Percentiles rank a stretch among this genome's conserved stretches.
Evolutionary conservation across 805 yeast species (phyloP).

Genomic region (Candida railenensis): DNA sequence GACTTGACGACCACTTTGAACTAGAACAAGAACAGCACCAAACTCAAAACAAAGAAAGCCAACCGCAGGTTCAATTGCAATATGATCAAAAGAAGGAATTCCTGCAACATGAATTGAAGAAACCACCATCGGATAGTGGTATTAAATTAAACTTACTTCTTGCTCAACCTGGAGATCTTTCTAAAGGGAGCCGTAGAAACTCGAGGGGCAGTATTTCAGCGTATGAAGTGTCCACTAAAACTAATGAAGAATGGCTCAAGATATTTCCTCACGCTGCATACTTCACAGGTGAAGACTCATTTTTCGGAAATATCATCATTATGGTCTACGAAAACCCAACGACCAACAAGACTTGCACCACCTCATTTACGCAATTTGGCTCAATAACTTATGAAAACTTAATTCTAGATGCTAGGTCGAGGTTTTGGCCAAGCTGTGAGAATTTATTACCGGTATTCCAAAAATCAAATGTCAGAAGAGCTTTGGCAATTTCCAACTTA

Average conservation of each 20-base stretch:
- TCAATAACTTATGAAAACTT: constrained; percentile 56
- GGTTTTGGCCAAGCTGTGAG: constrained; percentile 77
- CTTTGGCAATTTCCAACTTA: constrained; percentile 72
- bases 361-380: constrained; percentile 66
- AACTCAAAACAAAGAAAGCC: not conserved
- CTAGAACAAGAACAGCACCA: not conserved
- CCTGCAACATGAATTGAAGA: not conserved
- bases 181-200: not conserved
- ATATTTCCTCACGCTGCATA: constrained; percentile 51
- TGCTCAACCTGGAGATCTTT: not conserved
- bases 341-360: constrained; percentile 48
- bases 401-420: constrained; percentile 57
- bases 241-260: constrained; percentile 35
- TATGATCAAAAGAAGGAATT: not conserved
- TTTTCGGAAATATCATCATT: constrained; percentile 46
- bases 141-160: not conserved
- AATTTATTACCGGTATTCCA: constrained; percentile 53
- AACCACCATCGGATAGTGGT: not conserved
- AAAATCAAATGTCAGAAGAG: constrained; percentile 61
- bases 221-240: not conserved
- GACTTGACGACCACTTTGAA: no score
- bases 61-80: not conserved
- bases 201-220: not conserved
- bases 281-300: constrained; percentile 49
- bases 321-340: constrained; percentile 51